Conservation (phyloP, 1,139 yeast genomes). For the Scheffersomyces titani region DNA sequence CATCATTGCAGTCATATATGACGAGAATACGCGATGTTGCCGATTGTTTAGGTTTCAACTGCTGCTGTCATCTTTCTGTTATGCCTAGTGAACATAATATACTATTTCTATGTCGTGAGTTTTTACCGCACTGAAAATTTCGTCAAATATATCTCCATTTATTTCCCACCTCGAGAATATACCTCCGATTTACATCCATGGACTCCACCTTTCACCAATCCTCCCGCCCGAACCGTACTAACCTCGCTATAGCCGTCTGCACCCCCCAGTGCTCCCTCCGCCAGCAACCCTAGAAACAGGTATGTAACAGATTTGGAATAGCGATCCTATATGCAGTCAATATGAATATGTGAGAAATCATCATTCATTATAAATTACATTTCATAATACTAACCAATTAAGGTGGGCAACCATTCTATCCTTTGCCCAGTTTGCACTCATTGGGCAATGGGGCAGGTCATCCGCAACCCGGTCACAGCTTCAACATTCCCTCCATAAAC, state of each 20-base stretch:
- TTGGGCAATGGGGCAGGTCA: conserved; percentile 46
- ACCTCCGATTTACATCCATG: neutral
- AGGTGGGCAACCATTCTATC: conserved; percentile 53
- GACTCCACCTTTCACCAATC: neutral
- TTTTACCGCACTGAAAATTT: neutral
- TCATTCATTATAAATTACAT: too few relatives aligned
- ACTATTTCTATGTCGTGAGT: too few relatives aligned
- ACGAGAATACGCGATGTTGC: neutral
- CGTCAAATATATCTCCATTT: neutral
- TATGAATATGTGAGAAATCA: neutral
- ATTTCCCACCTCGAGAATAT: neutral
- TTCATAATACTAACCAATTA: conserved; percentile 12
- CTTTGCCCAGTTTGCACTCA: conserved; percentile 54
- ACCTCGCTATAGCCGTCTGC: conserved; percentile 41
- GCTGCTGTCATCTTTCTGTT: neutral
- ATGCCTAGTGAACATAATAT: too few relatives aligned
- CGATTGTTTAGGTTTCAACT: too few relatives aligned
- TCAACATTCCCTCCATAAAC: conserved; percentile 49
- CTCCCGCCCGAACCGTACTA: conserved; percentile 19
- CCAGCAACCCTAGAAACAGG: conserved; percentile 56
- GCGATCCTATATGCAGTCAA: neutral
- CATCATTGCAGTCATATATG: neutral
- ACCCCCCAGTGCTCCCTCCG: conserved; percentile 58
- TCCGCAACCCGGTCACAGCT: conserved; percentile 41
- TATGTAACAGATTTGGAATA: conserved; percentile 20